Percentiles rank a stretch among this genome's conserved stretches.
Evolutionary conservation across 805 yeast genomes (phyloP).

Genomic region (Priceomyces medius): DNA sequence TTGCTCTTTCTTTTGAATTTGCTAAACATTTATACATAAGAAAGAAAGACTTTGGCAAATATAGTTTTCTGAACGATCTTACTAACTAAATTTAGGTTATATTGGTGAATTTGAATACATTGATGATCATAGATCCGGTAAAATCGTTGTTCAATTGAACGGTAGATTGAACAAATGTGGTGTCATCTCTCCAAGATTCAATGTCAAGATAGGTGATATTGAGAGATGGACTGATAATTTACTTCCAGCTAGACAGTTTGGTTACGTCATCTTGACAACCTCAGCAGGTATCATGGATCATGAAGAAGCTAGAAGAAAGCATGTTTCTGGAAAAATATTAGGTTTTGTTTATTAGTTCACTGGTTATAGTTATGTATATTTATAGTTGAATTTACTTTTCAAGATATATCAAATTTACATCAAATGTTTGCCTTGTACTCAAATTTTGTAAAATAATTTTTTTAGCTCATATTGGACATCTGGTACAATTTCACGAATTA

Average conservation of each 20-base stretch:
- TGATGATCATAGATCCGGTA: slow-evolving; percentile 98
- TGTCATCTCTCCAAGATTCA: slow-evolving; percentile 98
- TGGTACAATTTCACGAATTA: too few species aligned
- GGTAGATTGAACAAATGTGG: slow-evolving; percentile 99
- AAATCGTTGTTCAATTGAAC: slow-evolving; percentile 93
- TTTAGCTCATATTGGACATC: too few species aligned
- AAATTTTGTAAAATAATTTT: too few species aligned
- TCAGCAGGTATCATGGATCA: slow-evolving; percentile 99
- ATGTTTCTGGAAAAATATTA: slow-evolving; percentile 97
- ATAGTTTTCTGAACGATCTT: slow-evolving; percentile 3
- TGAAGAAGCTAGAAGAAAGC: slow-evolving; percentile 99
- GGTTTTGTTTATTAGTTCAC: slow-evolving; percentile 85
- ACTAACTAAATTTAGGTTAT: slow-evolving; percentile 56
- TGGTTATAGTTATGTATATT: not conserved
- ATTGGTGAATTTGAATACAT: slow-evolving; percentile 98
- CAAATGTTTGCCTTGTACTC: too few species aligned
- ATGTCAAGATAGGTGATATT: slow-evolving; percentile 90
- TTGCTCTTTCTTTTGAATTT: slow-evolving; percentile 49
- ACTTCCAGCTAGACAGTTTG: slow-evolving; percentile 98
- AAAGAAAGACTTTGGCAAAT: not conserved
- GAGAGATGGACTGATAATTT: slow-evolving; percentile 99
- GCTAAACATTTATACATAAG: not conserved
- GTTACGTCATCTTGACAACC: slow-evolving; percentile 95
- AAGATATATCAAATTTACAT: too few species aligned
- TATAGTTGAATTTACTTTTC: too few species aligned